Evolutionary conservation across 1,284 basidiomycete species (phyloP), one percentile per base, ranked within the genome.

Genomic region (Ceratobasidium sp.): DNA sequence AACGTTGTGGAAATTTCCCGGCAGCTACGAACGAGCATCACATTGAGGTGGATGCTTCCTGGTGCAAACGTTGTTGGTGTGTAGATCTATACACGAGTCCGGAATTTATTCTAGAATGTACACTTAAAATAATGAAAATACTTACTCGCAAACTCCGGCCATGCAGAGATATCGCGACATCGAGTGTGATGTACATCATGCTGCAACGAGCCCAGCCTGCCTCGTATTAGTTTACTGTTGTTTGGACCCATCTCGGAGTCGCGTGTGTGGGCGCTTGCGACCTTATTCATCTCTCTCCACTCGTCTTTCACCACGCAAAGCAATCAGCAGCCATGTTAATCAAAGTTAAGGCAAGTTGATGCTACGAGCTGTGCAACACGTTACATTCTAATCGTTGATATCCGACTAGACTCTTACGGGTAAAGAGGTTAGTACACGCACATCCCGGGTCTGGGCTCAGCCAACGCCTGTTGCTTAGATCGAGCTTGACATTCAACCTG

Each of bases 401-500:
- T 53, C 10, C 22, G 45, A 47, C 10, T 73, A 96, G 93, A 96
- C 94, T 49, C 85, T 96, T 32, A 96, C 94, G 53, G 94, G 93
- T 73, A 95, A 95, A 80, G 93, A 94, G 87, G 93, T 93, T 74
- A 73, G 82, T 70, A 67, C 34, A n/a, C n/a, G 17, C n/a, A 47
- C 20, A 29, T 34, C 8, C 35, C 17, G 20, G 38, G 8, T 40
- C 47, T 68, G 20, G n/a, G 10, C 7, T 47, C 7, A 7, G 22
- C 10, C 45, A 20, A 12, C 22, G 45, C 7, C 45, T 29, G 29
- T 17, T 43, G 17, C 68, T 53, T 78, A 95, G 92, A 94, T 96
- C 80, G 96, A 98, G 80, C 88, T 99, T 72, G 95, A 98, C 82
- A 94, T 98, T 77, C 94, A 98, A 79, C 84, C 86, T 17, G 90